These are phyloP conservation scores for Pogostemon cablin DNA, from an alignment of 257 asterid genomes.

Conservation along the genomic window DNA sequence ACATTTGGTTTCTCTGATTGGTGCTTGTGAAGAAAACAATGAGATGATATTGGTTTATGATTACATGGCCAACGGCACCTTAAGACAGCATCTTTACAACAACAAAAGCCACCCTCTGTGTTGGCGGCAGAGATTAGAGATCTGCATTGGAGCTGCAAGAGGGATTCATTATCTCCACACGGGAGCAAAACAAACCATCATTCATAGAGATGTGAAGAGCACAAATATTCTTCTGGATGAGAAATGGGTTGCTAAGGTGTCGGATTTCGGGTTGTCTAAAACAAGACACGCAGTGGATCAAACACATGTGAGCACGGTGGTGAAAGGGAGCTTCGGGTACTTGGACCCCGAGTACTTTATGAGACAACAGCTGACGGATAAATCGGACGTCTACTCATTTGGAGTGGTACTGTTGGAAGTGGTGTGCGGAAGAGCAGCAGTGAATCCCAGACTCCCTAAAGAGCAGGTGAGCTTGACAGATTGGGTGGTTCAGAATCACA, in stretches of 20 bases:
- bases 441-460: slow-evolving; percentile 51
- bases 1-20: slow-evolving; percentile 76
- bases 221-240: slow-evolving; percentile 71
- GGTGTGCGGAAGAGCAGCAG: slow-evolving; percentile 68
- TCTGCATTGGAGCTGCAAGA: slow-evolving; percentile 74
- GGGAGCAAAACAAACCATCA: slow-evolving; percentile 71
- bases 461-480: slow-evolving; percentile 74
- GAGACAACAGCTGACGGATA: slow-evolving; percentile 72
- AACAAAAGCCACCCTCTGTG: slow-evolving; percentile 35
- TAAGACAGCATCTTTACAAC: slow-evolving; percentile 71
- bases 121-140: slow-evolving; percentile 69
- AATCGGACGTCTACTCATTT: slow-evolving; percentile 76
- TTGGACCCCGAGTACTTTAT: slow-evolving; percentile 78
- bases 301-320: slow-evolving; percentile 72
- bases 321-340: slow-evolving; percentile 84
- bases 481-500: slow-evolving; percentile 51
- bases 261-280: slow-evolving; percentile 80
- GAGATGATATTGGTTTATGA: slow-evolving; percentile 87
- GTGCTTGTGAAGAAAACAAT: slow-evolving; percentile 72
- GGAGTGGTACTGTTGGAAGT: slow-evolving; percentile 78
- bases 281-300: slow-evolving; percentile 52
- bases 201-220: slow-evolving; percentile 80
- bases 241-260: slow-evolving; percentile 76
- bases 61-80: slow-evolving; percentile 80
- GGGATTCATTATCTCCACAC: slow-evolving; percentile 92